phyloP scores from a whole-genome alignment of 257 asterid genomes.

The Primulina eburnea region DNA sequence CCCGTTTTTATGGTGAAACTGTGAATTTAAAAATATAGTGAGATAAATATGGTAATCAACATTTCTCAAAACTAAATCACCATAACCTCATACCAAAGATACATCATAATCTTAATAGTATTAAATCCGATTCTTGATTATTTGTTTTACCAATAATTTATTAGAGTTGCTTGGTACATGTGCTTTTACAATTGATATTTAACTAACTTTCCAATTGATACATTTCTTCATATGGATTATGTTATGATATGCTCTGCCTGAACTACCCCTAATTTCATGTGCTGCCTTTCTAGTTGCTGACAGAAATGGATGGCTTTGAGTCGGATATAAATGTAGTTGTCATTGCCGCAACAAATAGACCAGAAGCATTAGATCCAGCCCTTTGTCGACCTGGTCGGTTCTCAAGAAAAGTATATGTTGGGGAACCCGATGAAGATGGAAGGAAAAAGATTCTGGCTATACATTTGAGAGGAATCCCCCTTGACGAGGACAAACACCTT shows the following conservation, averaged over 20 bases:
- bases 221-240: background rate
- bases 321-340: conserved; percentile 68
- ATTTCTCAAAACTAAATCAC: background rate
- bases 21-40: background rate
- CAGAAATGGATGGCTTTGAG: conserved; percentile 98
- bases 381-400: conserved; percentile 96
- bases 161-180: background rate
- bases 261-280: conserved; percentile 11
- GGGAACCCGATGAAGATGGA: conserved; percentile 92
- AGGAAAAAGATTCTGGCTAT: conserved; percentile 81
- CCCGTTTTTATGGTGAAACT: background rate
- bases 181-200: background rate
- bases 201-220: conserved; percentile 1
- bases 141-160: too few species aligned
- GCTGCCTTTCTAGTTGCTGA: conserved; percentile 63
- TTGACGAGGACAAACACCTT: conserved; percentile 72
- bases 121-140: background rate
- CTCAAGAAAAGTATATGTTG: conserved; percentile 94
- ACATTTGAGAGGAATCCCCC: conserved; percentile 90
- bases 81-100: background rate
- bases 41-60: background rate
- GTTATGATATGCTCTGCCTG: background rate
- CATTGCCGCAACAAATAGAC: conserved; percentile 94
- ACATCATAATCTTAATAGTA: background rate
- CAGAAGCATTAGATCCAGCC: conserved; percentile 96